Percentiles rank a stretch among this genome's conserved stretches.
Evolutionary conservation across 345 rosid species (phyloP).

Genomic region (Heritiera littoralis): DNA sequence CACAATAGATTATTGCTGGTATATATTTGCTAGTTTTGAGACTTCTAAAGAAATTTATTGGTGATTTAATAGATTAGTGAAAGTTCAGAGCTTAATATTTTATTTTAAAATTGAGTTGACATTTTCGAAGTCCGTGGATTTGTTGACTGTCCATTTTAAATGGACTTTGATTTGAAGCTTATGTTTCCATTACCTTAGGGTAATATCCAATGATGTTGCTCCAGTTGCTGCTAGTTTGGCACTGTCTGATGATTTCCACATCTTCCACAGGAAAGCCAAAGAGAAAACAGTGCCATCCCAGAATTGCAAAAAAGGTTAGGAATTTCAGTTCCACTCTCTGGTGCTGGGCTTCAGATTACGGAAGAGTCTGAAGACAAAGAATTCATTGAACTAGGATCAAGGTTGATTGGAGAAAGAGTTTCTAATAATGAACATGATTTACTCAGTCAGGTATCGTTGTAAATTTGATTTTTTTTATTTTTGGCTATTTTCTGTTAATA

Average conservation of each 20-base stretch:
- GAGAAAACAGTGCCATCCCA: constrained; percentile 46
- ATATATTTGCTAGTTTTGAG: neutral
- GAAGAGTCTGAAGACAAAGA: constrained; percentile 78
- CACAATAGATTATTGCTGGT: neutral
- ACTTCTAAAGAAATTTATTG: neutral
- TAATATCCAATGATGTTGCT: neutral
- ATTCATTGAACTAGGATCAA: constrained; percentile 65
- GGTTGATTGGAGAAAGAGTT: constrained; percentile 47
- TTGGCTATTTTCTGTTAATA: neutral
- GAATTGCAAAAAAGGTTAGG: constrained; percentile 69
- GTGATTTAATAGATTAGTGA: neutral
- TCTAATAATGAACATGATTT: constrained; percentile 47
- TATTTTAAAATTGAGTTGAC: neutral
- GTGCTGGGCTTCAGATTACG: constrained; percentile 45
- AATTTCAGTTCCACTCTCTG: constrained; percentile 48
- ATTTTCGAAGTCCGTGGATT: neutral
- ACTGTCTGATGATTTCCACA: neutral
- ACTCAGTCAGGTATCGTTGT: constrained; percentile 31
- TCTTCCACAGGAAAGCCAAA: constrained; percentile 55
- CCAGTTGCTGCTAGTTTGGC: neutral
- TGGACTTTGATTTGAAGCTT: neutral
- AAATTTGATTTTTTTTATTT: constrained; percentile 18
- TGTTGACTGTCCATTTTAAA: neutral
- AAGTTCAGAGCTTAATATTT: neutral
- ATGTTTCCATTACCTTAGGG: neutral